A percentile compares a stretch with the other conserved stretches of the same genome.
Evolutionary conservation across 2,329 filamentous ascomycete species (phyloP).

Genomic region (Clarireedia homoeocarpa): DNA sequence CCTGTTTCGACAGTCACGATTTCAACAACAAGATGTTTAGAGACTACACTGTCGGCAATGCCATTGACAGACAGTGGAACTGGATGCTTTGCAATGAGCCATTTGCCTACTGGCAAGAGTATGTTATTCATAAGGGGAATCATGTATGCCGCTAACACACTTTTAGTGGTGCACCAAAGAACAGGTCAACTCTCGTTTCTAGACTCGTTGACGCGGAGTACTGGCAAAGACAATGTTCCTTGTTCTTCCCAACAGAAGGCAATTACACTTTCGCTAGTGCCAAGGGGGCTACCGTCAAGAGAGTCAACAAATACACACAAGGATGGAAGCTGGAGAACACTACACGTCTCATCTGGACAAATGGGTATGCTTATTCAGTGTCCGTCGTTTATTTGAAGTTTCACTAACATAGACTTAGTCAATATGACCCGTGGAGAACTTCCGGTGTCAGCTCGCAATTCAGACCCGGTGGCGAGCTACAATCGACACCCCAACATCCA

Average conservation of each 20-base stretch:
- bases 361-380: slow-evolving; percentile 34
- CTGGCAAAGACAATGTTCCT: slow-evolving; percentile 45
- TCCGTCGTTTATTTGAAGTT: background rate
- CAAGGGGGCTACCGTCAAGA: slow-evolving; percentile 37
- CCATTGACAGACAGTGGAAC: slow-evolving; percentile 41
- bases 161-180: slow-evolving; percentile 37
- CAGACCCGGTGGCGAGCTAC: slow-evolving; percentile 46
- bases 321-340: slow-evolving; percentile 47
- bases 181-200: slow-evolving; percentile 41
- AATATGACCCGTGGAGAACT: slow-evolving; percentile 53
- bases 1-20: slow-evolving; percentile 49
- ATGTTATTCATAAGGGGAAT: slow-evolving; percentile 17
- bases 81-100: slow-evolving; percentile 59
- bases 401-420: slow-evolving; percentile 24
- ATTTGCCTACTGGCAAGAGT: slow-evolving; percentile 49
- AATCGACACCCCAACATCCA: slow-evolving; percentile 39
- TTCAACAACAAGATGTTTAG: slow-evolving; percentile 40
- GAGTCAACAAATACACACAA: slow-evolving; percentile 45
- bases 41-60: slow-evolving; percentile 40
- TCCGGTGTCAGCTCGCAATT: slow-evolving; percentile 44
- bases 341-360: slow-evolving; percentile 48
- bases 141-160: slow-evolving; percentile 1
- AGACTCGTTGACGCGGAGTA: slow-evolving; percentile 43
- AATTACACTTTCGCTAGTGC: slow-evolving; percentile 42
- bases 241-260: slow-evolving; percentile 46